Conservation (phyloP, 2,329 filamentous ascomycete genomes). For the Dothideomycetes sp. region DNA sequence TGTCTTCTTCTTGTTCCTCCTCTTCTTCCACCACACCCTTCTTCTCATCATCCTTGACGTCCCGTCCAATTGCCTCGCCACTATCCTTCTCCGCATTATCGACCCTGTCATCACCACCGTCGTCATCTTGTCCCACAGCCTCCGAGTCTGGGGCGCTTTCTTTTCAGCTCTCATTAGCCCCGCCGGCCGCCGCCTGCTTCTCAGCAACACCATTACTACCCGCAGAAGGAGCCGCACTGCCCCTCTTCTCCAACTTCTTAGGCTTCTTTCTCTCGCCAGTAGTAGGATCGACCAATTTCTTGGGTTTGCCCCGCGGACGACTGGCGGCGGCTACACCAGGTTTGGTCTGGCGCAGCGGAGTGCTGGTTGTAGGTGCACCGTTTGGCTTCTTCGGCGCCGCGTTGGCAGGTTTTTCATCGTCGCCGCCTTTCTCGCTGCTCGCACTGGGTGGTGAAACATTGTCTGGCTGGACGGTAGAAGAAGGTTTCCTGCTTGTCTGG, state of each 20-base stretch:
- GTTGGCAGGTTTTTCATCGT: no score
- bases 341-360: not conserved
- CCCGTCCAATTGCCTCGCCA: no score
- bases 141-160: not conserved
- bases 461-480: not conserved
- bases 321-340: not conserved
- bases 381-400: slow-evolving; percentile 1
- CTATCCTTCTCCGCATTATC: not conserved
- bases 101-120: not conserved
- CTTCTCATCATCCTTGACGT: no score
- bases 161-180: not conserved
- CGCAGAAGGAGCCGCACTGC: not conserved
- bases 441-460: slow-evolving; percentile 1
- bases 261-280: slow-evolving; percentile 7
- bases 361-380: not conserved
- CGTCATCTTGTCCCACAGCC: not conserved
- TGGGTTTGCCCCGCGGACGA: slow-evolving; percentile 5
- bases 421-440: not conserved
- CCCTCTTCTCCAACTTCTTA: not conserved
- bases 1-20: no score
- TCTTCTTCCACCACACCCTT: no score
- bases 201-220: not conserved
- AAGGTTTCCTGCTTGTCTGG: slow-evolving; percentile 1
- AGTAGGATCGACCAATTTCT: slow-evolving; percentile 3
- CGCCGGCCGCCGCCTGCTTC: not conserved